phyloP scores from a whole-genome alignment of 2,329 filamentous ascomycete genomes.

The Nigrospora oryzae region DNA sequence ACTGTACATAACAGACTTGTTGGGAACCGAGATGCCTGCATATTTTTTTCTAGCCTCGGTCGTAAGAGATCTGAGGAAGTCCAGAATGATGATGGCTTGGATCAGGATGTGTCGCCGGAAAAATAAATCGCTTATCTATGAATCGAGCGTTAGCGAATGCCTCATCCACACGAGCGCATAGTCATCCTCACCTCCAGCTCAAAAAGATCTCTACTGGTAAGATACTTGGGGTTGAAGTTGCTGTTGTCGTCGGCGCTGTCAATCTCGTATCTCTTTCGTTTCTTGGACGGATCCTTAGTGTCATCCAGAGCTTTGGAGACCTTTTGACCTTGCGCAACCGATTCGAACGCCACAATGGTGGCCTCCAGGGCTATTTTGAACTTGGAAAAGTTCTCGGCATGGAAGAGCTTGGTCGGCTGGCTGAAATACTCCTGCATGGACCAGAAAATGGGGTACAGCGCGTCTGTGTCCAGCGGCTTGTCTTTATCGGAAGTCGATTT shows the following conservation, averaged over 20 bases:
- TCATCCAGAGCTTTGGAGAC: conserved; percentile 52
- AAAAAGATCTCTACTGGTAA: conserved; percentile 95
- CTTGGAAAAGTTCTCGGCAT: conserved; percentile 59
- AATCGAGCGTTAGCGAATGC: conserved; percentile 59
- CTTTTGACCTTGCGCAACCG: conserved; percentile 39
- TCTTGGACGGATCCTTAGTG: conserved; percentile 49
- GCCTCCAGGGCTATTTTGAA: conserved; percentile 74
- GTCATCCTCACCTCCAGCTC: conserved; percentile 68
- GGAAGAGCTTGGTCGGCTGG: conserved; percentile 77
- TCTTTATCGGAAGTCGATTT: conserved; percentile 35
- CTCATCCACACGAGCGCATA: neutral
- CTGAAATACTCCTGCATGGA: conserved; percentile 86
- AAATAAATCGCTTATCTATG: conserved; percentile 92
- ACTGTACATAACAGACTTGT: conserved; percentile 80
- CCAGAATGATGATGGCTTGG: conserved; percentile 87
- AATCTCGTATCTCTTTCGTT: conserved; percentile 58
- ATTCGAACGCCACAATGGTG: conserved; percentile 47
- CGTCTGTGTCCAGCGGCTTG: conserved; percentile 55
- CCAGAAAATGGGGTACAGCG: conserved; percentile 90
- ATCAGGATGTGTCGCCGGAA: conserved; percentile 93
- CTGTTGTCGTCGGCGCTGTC: conserved; percentile 49
- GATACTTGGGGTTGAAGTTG: conserved; percentile 92
- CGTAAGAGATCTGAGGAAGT: conserved; percentile 89
- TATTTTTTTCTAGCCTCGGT: conserved; percentile 74
- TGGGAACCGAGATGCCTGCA: conserved; percentile 54